Base-by-base conservation (phyloP, 208 protist genomes). In the Vickermania spadyakhi region DNA sequence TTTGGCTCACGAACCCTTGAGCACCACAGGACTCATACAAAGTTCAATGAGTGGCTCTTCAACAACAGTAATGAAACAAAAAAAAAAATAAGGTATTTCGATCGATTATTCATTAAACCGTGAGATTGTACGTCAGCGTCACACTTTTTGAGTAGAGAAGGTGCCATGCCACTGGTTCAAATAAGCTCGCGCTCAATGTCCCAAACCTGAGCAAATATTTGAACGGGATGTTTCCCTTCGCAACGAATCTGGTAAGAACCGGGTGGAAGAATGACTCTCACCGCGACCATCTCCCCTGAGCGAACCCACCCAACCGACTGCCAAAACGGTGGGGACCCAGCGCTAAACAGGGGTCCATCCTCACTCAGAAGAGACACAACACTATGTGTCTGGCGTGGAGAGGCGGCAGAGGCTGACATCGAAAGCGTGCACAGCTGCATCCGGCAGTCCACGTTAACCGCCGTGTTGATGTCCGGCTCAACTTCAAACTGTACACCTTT, bases 171-270 rank as follows among this genome's bases (percentile, higher is more conserved):
- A 41, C 26, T 25, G 22, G 51, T 13, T 63, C 77, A 90, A 31
- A 64, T 60, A 21, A 93, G 59, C 58, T 88, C 74, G 14, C 73
- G 72, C 58, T 88, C 80, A 3, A 93, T 50, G 54, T 93, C 86
- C 80, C 80, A 90, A n/a, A 73, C 78, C 68, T 91, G 83, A 1
- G 81, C 79, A 66, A 91, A 94, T 23, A 91, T 66, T 36, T 83
- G 80, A 23, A 94, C 54, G 1, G 77, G 58, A 22, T 62, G 60
- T 4, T 51, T 51, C 4, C 84, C 83, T 14, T 77, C 29, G 29
- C 63, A 84, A 2, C 84, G 81, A 31, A 94, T 31, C 27, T 73
- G 68, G 62, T 93, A 93, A 55, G 56, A 73, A 14, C 86, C 86
- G 2, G 67, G 51, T 5, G 86, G 83, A 28, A 93, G 64, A 30